Base-by-base conservation (phyloP, 2,329 filamentous ascomycete species). In the Mycocentrospora acerina region DNA sequence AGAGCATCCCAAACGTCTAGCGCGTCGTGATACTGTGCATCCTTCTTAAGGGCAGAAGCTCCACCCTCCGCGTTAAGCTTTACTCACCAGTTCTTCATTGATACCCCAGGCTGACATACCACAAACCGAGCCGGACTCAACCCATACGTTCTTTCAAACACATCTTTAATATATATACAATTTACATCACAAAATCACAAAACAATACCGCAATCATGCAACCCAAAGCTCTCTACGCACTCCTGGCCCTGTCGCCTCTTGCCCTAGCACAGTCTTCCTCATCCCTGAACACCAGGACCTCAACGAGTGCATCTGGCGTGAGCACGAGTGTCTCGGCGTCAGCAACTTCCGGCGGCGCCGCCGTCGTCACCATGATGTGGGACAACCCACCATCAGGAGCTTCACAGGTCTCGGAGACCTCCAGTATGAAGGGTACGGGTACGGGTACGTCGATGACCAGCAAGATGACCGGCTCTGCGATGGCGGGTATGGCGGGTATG, bases 391-490 rank as follows among this genome's bases (percentile, higher is more conserved):
- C 45, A 6, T 31, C 37, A 1, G 34, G 25, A 4, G 35, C 44
- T 10, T 28, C 40, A 7, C 13, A 37, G 44, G 36, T 17, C 33
- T n/a, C n/a, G n/a, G n/a, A n/a, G n/a, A n/a, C n/a, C n/a, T n/a
- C n/a, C n/a, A n/a, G n/a, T n/a, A n/a, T n/a, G n/a, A n/a, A n/a
- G n/a, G n/a, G n/a, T n/a, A 11, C 29, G 25, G 24, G 30, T 3
- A 37, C 31, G 9, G 43, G 44, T 1, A 44, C 22, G 37, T 44
- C 42, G 17, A 47, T 39, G 43, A 34, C 32, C 16, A 33, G 35
- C 71, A 70, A 60, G 65, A 66, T 47, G 69, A 73, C 58, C 44
- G 57, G 32, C 68, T 67, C 51, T 68, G 73, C 53, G 51, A 71
- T 51, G 71, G 72, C 33, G 46, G 44, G 37, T 1, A 51, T 54